Conservation (phyloP, 495 filamentous ascomycete genomes). For the Tetracladium setigerum region DNA sequence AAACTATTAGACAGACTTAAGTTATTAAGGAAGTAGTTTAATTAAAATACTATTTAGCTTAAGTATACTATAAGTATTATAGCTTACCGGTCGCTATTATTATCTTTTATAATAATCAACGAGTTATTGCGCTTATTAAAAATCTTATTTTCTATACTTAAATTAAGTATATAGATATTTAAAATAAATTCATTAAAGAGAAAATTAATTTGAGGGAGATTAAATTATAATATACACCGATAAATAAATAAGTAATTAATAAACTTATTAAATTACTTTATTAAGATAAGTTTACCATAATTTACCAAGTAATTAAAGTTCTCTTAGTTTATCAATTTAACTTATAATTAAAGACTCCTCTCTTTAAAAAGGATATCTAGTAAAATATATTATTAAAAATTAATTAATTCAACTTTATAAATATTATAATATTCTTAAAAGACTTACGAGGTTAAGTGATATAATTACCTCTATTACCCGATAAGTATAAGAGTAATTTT, state of each 20-base stretch:
- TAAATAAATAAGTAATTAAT: neutral
- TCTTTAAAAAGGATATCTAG: too few relatives aligned
- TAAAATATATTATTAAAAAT: neutral
- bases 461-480: too few relatives aligned
- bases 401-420: neutral
- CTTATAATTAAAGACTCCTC: too few relatives aligned
- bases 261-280: slow-evolving; percentile 1
- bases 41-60: neutral
- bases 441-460: too few relatives aligned
- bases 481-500: too few relatives aligned
- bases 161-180: slow-evolving; percentile 1
- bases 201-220: neutral
- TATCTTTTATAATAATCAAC: slow-evolving; percentile 4
- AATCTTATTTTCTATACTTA: neutral
- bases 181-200: neutral
- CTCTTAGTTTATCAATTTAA: too few relatives aligned
- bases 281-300: neutral
- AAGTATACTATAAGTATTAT: neutral
- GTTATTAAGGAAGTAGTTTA: slow-evolving; percentile 1
- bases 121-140: neutral
- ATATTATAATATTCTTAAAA: too few relatives aligned
- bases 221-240: neutral
- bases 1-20: neutral
- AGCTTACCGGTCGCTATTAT: neutral
- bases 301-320: neutral